A percentile compares a stretch with the other conserved stretches of the same genome.
Conservation (phyloP, 805 yeast genomes). For the Nakazawaea molendinolei region DNA sequence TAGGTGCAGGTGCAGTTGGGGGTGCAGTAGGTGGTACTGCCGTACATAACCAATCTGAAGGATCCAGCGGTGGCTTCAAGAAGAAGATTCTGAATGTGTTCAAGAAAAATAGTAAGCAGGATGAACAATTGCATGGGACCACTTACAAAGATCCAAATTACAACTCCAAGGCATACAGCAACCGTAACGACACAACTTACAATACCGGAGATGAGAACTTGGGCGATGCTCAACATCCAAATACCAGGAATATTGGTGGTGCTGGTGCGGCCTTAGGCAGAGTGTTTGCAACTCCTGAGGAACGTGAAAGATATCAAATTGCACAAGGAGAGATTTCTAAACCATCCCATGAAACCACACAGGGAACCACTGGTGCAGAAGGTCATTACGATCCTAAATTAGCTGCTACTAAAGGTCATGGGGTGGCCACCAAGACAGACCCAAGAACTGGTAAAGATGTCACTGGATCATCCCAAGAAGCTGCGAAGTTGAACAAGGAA, state of each 20-base stretch:
- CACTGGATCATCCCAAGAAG: slow-evolving; percentile 6
- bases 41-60: neutral
- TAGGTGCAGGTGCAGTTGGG: slow-evolving; percentile 12
- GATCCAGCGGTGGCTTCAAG: slow-evolving; percentile 10
- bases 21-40: slow-evolving; percentile 9
- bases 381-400: slow-evolving; percentile 2
- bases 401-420: slow-evolving; percentile 15
- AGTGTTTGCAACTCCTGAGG: slow-evolving; percentile 5
- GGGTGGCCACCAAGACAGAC: slow-evolving; percentile 7
- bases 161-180: slow-evolving; percentile 1
- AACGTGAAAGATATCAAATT: slow-evolving; percentile 8
- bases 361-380: neutral
- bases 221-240: slow-evolving; percentile 11
- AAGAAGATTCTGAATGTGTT: slow-evolving; percentile 10
- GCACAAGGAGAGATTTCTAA: slow-evolving; percentile 3
- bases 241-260: slow-evolving; percentile 6
- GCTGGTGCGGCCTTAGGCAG: slow-evolving; percentile 3
- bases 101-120: slow-evolving; percentile 5
- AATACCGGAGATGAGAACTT: slow-evolving; percentile 10
- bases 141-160: slow-evolving; percentile 9
- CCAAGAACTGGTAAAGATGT: slow-evolving; percentile 12
- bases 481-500: slow-evolving; percentile 10
- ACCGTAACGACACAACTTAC: slow-evolving; percentile 3
- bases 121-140: slow-evolving; percentile 8
- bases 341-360: neutral